Conservation (phyloP, 1,284 basidiomycete genomes). For the Singerocomus inundabilis region DNA sequence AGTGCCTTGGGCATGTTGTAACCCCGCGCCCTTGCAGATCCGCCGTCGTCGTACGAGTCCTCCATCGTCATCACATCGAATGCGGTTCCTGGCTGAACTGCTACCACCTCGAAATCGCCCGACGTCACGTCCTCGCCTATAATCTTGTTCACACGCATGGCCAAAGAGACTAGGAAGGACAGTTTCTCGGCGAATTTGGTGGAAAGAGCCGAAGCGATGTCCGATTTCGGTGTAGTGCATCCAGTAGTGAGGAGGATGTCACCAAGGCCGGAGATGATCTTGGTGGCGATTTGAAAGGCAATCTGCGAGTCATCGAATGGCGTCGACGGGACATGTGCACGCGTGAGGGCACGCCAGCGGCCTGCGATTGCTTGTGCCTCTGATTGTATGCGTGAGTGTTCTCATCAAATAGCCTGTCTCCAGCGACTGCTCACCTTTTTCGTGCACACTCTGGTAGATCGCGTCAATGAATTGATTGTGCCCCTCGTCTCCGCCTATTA, state of each 20-base stretch:
- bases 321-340: slow-evolving; percentile 26
- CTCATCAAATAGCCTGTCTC: not conserved
- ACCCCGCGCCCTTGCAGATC: slow-evolving; percentile 3
- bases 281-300: slow-evolving; percentile 22
- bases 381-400: slow-evolving; percentile 9
- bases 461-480: slow-evolving; percentile 26
- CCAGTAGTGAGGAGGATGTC: slow-evolving; percentile 34
- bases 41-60: slow-evolving; percentile 33
- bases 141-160: slow-evolving; percentile 34
- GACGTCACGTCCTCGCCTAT: slow-evolving; percentile 36
- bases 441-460: slow-evolving; percentile 28
- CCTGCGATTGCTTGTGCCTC: slow-evolving; percentile 34
- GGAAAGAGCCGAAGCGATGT: slow-evolving; percentile 22
- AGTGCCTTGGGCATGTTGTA: slow-evolving; percentile 19
- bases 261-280: slow-evolving; percentile 24
- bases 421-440: slow-evolving; percentile 17
- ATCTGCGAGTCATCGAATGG: slow-evolving; percentile 25
- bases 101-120: slow-evolving; percentile 32
- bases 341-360: slow-evolving; percentile 34
- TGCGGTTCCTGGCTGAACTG: slow-evolving; percentile 21
- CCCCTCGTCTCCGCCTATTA: slow-evolving; percentile 29
- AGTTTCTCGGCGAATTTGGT: slow-evolving; percentile 33
- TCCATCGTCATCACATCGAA: slow-evolving; percentile 33
- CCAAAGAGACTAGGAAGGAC: slow-evolving; percentile 23
- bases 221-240: slow-evolving; percentile 17